Evolutionary conservation across 169 alveolate species (phyloP).

Genomic region (Plasmodium relictum): DNA sequence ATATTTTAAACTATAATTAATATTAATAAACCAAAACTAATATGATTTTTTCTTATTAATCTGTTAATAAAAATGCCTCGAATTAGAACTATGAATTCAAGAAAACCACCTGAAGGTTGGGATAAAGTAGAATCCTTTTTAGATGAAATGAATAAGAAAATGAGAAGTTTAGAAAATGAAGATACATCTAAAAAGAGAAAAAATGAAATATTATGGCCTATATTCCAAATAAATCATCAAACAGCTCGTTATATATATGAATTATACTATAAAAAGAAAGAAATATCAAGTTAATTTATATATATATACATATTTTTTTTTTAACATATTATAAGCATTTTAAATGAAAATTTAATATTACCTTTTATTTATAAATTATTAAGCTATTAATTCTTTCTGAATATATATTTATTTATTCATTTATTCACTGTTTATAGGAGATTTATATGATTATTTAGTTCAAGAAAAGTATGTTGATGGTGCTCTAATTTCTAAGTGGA

Average conservation of each 20-base stretch:
- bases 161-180: constrained; percentile 97
- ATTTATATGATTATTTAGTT: constrained; percentile 97
- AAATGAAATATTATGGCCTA: constrained; percentile 97
- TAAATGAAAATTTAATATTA: too few species aligned
- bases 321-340: neutral
- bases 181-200: constrained; percentile 96
- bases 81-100: constrained; percentile 85
- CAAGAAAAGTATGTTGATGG: constrained; percentile 98
- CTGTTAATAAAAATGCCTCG: constrained; percentile 77
- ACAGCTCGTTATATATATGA: constrained; percentile 96
- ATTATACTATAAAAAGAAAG: constrained; percentile 93
- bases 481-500: constrained; percentile 98
- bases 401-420: neutral
- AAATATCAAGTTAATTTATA: constrained; percentile 90
- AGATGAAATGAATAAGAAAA: constrained; percentile 93
- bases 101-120: constrained; percentile 96
- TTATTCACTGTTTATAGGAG: constrained; percentile 82
- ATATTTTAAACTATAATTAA: neutral
- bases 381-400: too few species aligned
- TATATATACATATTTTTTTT: neutral
- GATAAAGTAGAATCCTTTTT: constrained; percentile 94
- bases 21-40: too few species aligned
- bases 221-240: constrained; percentile 96
- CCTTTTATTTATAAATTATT: too few species aligned
- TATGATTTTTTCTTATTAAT: neutral